These are phyloP conservation scores for Penicillium salamii DNA, from an alignment of 495 filamentous ascomycete species.

Conservation along the genomic window DNA sequence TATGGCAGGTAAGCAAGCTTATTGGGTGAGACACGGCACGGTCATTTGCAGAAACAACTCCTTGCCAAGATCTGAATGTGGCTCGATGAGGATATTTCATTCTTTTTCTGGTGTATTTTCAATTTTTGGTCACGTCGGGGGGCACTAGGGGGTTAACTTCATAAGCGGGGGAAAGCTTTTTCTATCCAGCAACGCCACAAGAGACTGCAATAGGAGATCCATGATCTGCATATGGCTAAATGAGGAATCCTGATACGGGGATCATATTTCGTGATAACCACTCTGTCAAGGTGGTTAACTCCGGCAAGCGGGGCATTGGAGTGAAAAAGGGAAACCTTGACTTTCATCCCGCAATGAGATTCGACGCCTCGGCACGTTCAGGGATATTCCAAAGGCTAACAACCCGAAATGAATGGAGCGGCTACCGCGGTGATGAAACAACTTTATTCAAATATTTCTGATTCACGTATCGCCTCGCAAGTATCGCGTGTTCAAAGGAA, in stretches of 20 bases:
- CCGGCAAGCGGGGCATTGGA: slow-evolving; percentile 4
- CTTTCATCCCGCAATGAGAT: background rate
- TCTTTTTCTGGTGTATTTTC: background rate
- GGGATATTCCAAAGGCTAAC: slow-evolving; percentile 4
- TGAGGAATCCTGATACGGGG: background rate
- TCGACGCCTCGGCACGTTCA: slow-evolving; percentile 6
- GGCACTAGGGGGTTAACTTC: slow-evolving; percentile 1
- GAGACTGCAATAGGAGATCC: slow-evolving; percentile 4
- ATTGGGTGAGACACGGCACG: slow-evolving; percentile 18
- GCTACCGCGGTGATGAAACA: slow-evolving; percentile 17
- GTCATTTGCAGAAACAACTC: slow-evolving; percentile 19
- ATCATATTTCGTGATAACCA: background rate
- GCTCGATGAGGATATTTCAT: slow-evolving; percentile 17
- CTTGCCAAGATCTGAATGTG: slow-evolving; percentile 20
- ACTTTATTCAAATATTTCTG: background rate
- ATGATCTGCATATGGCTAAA: slow-evolving; percentile 11
- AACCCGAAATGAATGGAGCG: slow-evolving; percentile 6
- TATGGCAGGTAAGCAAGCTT: slow-evolving; percentile 13
- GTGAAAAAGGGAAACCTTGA: slow-evolving; percentile 2
- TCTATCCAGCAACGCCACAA: slow-evolving; percentile 6
- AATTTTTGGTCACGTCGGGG: slow-evolving; percentile 2
- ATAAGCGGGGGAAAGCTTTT: slow-evolving; percentile 9
- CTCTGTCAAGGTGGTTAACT: background rate
- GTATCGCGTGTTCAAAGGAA: background rate
- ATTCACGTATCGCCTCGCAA: background rate